Percentiles rank a stretch among this genome's conserved stretches.
Evolutionary conservation across 2,329 filamentous ascomycete genomes (phyloP).

Genomic region (Lasiodiplodia hormozganensis): DNA sequence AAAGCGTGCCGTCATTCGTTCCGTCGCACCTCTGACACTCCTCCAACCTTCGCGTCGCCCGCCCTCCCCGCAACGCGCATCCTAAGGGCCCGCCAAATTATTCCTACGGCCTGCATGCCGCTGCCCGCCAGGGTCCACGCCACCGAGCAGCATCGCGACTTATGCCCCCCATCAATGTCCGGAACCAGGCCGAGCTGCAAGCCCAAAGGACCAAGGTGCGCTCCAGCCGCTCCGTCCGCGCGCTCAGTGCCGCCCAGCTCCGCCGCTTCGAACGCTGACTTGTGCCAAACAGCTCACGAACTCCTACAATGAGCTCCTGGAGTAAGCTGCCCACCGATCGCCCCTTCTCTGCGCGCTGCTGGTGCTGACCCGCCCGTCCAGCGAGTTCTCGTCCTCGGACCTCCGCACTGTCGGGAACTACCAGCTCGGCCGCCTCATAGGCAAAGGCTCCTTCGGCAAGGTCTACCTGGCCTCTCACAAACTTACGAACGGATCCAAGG

Average conservation of each 20-base stretch:
- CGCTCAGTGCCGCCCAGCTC: constrained; percentile 16
- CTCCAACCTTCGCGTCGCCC: constrained; percentile 24
- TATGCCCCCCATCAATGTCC: constrained; percentile 42
- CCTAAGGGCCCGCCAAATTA: constrained; percentile 6
- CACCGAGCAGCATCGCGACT: constrained; percentile 21
- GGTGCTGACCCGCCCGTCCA: constrained; percentile 47
- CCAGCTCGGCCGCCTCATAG: constrained; percentile 86
- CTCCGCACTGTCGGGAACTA: constrained; percentile 95
- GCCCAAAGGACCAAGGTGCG: constrained; percentile 65
- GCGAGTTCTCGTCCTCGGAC: constrained; percentile 92
- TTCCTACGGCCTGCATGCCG: constrained; percentile 27
- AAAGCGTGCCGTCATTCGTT: constrained; percentile 28
- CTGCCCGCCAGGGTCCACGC: constrained; percentile 2
- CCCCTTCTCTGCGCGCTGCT: constrained; percentile 21
- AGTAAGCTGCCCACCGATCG: constrained; percentile 64
- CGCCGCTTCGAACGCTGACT: constrained; percentile 22
- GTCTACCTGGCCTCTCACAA: constrained; percentile 97
- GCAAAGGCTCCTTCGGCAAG: constrained; percentile 97
- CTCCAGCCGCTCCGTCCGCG: constrained; percentile 17
- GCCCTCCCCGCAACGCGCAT: constrained; percentile 25
- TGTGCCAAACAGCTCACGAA: constrained; percentile 75
- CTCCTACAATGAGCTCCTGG: constrained; percentile 94
- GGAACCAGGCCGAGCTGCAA: constrained; percentile 63
- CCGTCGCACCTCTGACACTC: constrained; percentile 26
- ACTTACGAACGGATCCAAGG: constrained; percentile 98